Evolutionary conservation across 805 yeast species (phyloP).

Genomic region (Groenewaldozyma tartarivorans): DNA sequence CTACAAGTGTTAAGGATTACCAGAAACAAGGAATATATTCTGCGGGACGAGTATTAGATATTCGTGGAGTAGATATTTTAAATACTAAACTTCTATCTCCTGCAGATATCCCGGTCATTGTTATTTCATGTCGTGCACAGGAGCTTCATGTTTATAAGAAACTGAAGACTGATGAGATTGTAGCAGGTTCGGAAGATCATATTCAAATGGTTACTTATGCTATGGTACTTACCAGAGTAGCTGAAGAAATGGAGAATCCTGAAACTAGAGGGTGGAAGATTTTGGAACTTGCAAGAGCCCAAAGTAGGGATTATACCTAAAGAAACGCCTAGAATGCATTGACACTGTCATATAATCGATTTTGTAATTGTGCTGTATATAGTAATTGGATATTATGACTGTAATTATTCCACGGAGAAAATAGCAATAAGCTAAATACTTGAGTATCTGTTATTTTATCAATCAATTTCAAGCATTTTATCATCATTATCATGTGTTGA

Average conservation of each 20-base stretch:
- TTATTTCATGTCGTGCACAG: constrained; percentile 92
- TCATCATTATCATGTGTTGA: no score
- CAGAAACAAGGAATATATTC: constrained; percentile 85
- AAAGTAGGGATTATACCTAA: constrained; percentile 70
- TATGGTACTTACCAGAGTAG: constrained; percentile 85
- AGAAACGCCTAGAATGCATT: no score
- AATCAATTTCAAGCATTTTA: no score
- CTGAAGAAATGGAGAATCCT: constrained; percentile 81
- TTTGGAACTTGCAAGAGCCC: constrained; percentile 88
- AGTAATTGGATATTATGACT: no score
- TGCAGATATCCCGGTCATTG: constrained; percentile 83
- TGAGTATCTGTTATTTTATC: no score
- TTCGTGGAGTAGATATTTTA: constrained; percentile 88
- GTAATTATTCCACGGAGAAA: no score
- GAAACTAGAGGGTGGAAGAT: constrained; percentile 98
- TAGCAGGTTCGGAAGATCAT: constrained; percentile 93
- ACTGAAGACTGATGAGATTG: constrained; percentile 84
- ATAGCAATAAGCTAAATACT: no score
- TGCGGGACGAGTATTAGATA: constrained; percentile 85
- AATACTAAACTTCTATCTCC: constrained; percentile 85
- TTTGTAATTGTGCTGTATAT: no score
- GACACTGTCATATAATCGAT: no score
- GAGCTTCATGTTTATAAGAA: constrained; percentile 85
- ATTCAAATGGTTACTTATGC: constrained; percentile 91
- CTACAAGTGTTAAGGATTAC: constrained; percentile 86